A percentile compares a stretch with the other conserved stretches of the same genome.
These are phyloP conservation scores for Trichaptum fuscoviolaceum DNA, from an alignment of 768 basidiomycete species.

Conservation along the genomic window DNA sequence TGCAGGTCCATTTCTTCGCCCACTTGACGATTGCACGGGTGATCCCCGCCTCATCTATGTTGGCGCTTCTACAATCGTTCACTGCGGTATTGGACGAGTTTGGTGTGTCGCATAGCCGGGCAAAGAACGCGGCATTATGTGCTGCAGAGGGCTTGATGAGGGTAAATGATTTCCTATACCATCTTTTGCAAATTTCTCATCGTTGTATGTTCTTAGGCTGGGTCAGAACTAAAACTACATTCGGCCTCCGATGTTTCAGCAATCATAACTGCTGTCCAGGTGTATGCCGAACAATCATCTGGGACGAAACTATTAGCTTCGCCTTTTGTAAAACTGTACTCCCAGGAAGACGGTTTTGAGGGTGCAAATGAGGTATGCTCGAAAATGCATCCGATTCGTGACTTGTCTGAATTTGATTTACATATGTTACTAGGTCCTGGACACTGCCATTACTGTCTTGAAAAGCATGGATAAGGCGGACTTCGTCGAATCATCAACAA, in stretches of 20 bases:
- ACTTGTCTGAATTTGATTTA: constrained; percentile 8
- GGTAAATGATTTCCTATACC: constrained; percentile 30
- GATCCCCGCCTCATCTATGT: constrained; percentile 73
- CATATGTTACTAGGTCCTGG: constrained; percentile 54
- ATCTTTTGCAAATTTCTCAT: neutral
- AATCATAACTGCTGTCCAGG: constrained; percentile 66
- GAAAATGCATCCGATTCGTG: neutral
- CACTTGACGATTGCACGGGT: constrained; percentile 75
- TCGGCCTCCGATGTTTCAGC: constrained; percentile 55
- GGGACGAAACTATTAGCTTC: constrained; percentile 62
- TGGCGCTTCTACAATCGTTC: constrained; percentile 78
- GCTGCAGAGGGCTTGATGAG: constrained; percentile 79
- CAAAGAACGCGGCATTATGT: constrained; percentile 74
- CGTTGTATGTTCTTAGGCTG: constrained; percentile 44
- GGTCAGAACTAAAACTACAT: constrained; percentile 56
- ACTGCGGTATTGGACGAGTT: constrained; percentile 85
- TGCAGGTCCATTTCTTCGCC: constrained; percentile 89
- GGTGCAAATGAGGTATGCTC: constrained; percentile 55
- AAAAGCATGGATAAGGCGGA: constrained; percentile 54
- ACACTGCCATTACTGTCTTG: constrained; percentile 59
- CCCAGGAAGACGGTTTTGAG: constrained; percentile 36
- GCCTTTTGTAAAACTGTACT: constrained; percentile 51
- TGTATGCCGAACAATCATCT: constrained; percentile 58
- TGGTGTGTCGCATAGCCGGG: constrained; percentile 80
- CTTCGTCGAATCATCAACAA: constrained; percentile 50